Percentiles rank a stretch among this genome's conserved stretches.
Conservation (phyloP, 2,329 filamentous ascomycete species). For the Dissoconium aciculare region DNA sequence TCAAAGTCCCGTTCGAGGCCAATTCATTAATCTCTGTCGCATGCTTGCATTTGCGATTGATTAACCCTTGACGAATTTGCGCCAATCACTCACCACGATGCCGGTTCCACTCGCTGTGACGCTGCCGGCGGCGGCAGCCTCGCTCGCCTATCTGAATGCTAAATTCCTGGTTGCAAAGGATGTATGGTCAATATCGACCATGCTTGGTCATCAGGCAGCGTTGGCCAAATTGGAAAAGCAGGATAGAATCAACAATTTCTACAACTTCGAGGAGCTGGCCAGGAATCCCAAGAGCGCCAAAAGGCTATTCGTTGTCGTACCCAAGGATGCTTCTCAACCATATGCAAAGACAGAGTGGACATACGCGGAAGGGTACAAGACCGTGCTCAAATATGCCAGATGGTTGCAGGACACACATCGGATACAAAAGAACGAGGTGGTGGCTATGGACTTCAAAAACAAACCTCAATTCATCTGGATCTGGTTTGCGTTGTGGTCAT, state of each 20-base stretch:
- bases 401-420: slow-evolving; percentile 54
- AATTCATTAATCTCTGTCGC: too few species aligned
- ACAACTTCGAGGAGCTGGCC: slow-evolving; percentile 55
- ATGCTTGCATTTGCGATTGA: too few species aligned
- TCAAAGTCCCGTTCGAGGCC: too few species aligned
- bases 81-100: too few species aligned
- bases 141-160: slow-evolving; percentile 63
- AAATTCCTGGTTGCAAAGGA: slow-evolving; percentile 54
- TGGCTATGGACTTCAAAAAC: slow-evolving; percentile 71
- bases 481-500: slow-evolving; percentile 63
- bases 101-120: slow-evolving; percentile 3
- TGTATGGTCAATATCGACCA: slow-evolving; percentile 25
- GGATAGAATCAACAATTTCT: slow-evolving; percentile 58
- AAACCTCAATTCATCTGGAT: slow-evolving; percentile 63
- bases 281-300: slow-evolving; percentile 33
- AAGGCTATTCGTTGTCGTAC: slow-evolving; percentile 20
- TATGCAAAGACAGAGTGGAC: slow-evolving; percentile 38
- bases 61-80: too few species aligned
- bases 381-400: slow-evolving; percentile 53
- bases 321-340: slow-evolving; percentile 13
- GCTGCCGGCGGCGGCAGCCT: slow-evolving; percentile 43
- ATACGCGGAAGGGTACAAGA: slow-evolving; percentile 61
- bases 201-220: slow-evolving; percentile 6
- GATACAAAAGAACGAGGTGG: slow-evolving; percentile 56
- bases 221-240: slow-evolving; percentile 20